phyloP scores from a whole-genome alignment of 2,329 filamentous ascomycete genomes.

The Alternaria brassicae region DNA sequence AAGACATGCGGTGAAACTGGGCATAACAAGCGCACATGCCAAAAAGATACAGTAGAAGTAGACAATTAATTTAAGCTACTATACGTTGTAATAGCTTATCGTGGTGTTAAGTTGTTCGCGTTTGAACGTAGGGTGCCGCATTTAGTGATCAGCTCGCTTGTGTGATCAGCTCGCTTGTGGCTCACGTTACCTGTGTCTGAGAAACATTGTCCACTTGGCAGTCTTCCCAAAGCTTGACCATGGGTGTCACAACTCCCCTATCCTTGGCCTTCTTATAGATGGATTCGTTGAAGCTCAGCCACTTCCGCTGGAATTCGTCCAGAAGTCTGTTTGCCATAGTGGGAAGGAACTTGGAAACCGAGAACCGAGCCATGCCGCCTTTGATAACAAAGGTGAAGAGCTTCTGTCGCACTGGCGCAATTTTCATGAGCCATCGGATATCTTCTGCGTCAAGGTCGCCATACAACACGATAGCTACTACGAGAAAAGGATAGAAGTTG shows the following conservation, averaged over 20 bases:
- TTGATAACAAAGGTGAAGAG: constrained; percentile 46
- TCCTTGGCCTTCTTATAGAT: constrained; percentile 8
- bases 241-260: neutral
- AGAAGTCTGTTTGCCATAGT: constrained; percentile 31
- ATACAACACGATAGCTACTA: constrained; percentile 51
- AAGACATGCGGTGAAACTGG: too few species aligned
- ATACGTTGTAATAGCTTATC: too few species aligned
- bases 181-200: neutral
- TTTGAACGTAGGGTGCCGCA: too few species aligned
- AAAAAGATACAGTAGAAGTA: too few species aligned
- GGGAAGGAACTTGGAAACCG: constrained; percentile 35
- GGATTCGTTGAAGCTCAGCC: constrained; percentile 45
- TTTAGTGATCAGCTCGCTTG: too few species aligned
- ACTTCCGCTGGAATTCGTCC: constrained; percentile 11
- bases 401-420: constrained; percentile 38
- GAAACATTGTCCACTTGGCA: neutral
- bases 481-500: constrained; percentile 49
- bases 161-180: too few species aligned
- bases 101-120: too few species aligned
- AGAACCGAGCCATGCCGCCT: constrained; percentile 46
- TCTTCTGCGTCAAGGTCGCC: constrained; percentile 38
- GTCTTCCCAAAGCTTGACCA: neutral
- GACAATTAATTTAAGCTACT: too few species aligned
- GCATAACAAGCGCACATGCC: too few species aligned
- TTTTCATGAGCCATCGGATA: constrained; percentile 29